Conservation (phyloP, 306 rosid species). For the Crotalaria pallida region DNA sequence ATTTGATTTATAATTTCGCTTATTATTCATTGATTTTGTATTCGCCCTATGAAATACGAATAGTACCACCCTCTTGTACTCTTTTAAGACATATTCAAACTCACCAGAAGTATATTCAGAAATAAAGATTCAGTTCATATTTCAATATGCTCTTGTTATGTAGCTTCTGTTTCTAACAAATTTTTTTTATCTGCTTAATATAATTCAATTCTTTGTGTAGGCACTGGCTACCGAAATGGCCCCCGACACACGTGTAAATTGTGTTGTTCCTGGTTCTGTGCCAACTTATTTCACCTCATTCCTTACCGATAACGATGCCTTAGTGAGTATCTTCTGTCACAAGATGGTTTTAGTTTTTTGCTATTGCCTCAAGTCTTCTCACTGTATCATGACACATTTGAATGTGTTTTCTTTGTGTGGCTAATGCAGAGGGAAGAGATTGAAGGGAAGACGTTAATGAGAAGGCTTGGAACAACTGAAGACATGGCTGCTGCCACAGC, state of each 20-base stretch:
- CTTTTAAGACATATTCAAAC: too few relatives aligned
- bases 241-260: conserved; percentile 67
- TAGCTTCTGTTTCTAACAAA: too few relatives aligned
- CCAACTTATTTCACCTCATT: conserved; percentile 67
- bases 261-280: conserved; percentile 81
- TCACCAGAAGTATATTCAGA: too few relatives aligned
- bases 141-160: too few relatives aligned
- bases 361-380: neutral
- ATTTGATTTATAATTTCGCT: too few relatives aligned
- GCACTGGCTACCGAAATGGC: conserved; percentile 79
- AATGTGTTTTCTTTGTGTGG: neutral
- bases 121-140: too few relatives aligned
- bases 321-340: conserved; percentile 33
- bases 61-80: too few relatives aligned
- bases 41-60: too few relatives aligned
- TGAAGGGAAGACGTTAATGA: conserved; percentile 45
- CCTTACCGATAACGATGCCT: conserved; percentile 32
- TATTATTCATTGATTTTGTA: too few relatives aligned
- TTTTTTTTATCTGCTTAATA: neutral
- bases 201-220: conserved; percentile 30
- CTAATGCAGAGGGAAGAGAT: conserved; percentile 46
- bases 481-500: conserved; percentile 82
- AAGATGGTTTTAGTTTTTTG: neutral
- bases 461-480: conserved; percentile 64
- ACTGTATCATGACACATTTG: neutral